Percentiles rank a stretch among this genome's conserved stretches.
Evolutionary conservation across 805 yeast species (phyloP).

Genomic region (Huiozyma sinensis): DNA sequence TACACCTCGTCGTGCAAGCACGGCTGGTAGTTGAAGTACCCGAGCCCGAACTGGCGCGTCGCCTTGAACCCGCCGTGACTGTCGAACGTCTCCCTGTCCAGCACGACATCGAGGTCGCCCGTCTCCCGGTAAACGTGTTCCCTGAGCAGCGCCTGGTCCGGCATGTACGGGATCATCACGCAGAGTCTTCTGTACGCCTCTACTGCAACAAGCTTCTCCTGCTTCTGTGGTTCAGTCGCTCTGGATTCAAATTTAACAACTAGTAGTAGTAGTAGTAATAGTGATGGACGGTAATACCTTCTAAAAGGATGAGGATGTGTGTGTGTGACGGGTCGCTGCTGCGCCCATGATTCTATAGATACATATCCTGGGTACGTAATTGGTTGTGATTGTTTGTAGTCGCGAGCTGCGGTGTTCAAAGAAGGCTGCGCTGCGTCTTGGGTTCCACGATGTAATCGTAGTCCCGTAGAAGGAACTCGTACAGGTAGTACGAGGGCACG

Average conservation of each 20-base stretch:
- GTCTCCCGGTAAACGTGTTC: slow-evolving; percentile 30
- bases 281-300: too few species aligned
- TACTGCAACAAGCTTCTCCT: too few species aligned
- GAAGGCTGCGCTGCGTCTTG: not conserved
- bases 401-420: too few species aligned
- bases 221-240: too few species aligned
- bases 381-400: too few species aligned
- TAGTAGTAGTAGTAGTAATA: too few species aligned
- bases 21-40: slow-evolving; percentile 25
- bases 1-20: slow-evolving; percentile 17
- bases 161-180: slow-evolving; percentile 28
- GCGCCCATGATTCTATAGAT: too few species aligned
- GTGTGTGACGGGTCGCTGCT: too few species aligned
- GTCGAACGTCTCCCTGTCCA: slow-evolving; percentile 20
- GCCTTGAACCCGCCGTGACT: slow-evolving; percentile 26
- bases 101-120: slow-evolving; percentile 19
- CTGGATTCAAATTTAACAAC: too few species aligned
- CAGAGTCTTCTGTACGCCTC: too few species aligned
- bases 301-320: too few species aligned
- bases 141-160: slow-evolving; percentile 28
- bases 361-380: too few species aligned
- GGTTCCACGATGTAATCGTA: slow-evolving; percentile 13
- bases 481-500: slow-evolving; percentile 68
- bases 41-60: slow-evolving; percentile 23
- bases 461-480: slow-evolving; percentile 44